Percentiles rank a stretch among this genome's conserved stretches.
Conservation (phyloP, 2,329 filamentous ascomycete species). For the Leptographium flavum region DNA sequence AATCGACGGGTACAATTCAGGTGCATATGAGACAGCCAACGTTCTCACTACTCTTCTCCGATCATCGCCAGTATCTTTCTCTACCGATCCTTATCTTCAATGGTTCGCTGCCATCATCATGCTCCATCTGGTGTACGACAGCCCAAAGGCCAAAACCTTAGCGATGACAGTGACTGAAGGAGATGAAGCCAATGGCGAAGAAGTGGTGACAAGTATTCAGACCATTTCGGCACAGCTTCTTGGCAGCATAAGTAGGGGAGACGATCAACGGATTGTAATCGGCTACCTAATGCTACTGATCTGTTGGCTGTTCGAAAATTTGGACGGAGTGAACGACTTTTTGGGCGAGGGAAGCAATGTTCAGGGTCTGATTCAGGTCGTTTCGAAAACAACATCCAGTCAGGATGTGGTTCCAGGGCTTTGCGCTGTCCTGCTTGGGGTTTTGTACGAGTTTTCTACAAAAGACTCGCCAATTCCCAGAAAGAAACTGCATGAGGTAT, state of each 20-base stretch:
- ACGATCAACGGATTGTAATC: constrained; percentile 66
- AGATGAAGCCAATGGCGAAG: constrained; percentile 77
- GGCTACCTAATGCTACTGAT: constrained; percentile 83
- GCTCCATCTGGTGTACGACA: constrained; percentile 73
- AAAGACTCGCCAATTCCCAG: constrained; percentile 88
- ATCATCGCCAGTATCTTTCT: constrained; percentile 43
- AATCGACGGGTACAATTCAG: constrained; percentile 71
- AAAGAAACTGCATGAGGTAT: constrained; percentile 62
- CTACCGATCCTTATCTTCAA: constrained; percentile 67
- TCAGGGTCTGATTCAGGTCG: constrained; percentile 68
- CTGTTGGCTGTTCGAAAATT: constrained; percentile 84
- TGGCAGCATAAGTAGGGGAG: constrained; percentile 56
- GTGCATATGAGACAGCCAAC: constrained; percentile 72
- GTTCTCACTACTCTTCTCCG: constrained; percentile 71
- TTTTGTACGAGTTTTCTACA: constrained; percentile 92
- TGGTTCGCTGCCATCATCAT: constrained; percentile 85
- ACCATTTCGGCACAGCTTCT: constrained; percentile 77
- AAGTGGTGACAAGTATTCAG: constrained; percentile 90
- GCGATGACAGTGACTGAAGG: constrained; percentile 79
- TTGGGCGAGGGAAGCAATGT: constrained; percentile 83
- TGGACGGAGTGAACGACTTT: constrained; percentile 84
- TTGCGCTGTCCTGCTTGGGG: constrained; percentile 69
- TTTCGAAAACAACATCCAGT: constrained; percentile 45
- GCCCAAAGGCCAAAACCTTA: constrained; percentile 61
- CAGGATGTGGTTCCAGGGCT: constrained; percentile 65